Base-by-base conservation (phyloP, 2,329 filamentous ascomycete species). In the Trichoderma sp. region DNA sequence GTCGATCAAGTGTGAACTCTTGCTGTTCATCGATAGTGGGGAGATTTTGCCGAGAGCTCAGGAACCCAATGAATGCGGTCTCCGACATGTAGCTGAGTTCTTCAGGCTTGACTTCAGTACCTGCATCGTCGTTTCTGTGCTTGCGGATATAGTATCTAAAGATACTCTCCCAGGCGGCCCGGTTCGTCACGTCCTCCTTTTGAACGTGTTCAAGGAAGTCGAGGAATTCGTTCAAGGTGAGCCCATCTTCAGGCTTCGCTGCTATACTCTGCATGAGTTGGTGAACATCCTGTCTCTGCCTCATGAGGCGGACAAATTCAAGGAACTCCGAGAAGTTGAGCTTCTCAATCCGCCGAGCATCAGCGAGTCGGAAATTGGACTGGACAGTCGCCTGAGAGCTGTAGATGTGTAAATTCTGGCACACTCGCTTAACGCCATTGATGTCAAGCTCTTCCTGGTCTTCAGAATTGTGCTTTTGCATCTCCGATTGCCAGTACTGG, bases 361-460 rank as follows among this genome's bases (percentile, higher is more conserved):
- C 94, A 6, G 93, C 94, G 76, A 91, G 88, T 75, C 90, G 87
- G 80, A 98, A 98, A 79, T 93, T 94, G 38, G 89, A 87, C 74
- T 90, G 91, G 5, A 98, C 87, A 63, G 93, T 92, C 73, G 91
- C 89, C 76, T 92, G 91, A 2, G 95, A 93, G 80, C 94, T 95
- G 83, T 98, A 95, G 80, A 99, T 98, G 83, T 98, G 95, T 64
- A 98, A 87, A 80, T 93, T 95, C 76, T 93, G 93, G 85, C 97
- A 98, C 16, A 98, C 89, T 76, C 92, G 92, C 82, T 95, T 93
- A 35, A 98, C 93, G 12, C 93, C 94, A 18, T 89, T 88, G 72
- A 97, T 91, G 79, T 96, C 92, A 71, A 98, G 91, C 72, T 90
- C 90, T 79, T 95, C 93, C 7, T 92, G 90, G 33, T 91, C 91